Percentiles rank a stretch among this genome's conserved stretches.
Conservation (phyloP, 1,284 basidiomycete species). For the Cryptococcus sp. region DNA sequence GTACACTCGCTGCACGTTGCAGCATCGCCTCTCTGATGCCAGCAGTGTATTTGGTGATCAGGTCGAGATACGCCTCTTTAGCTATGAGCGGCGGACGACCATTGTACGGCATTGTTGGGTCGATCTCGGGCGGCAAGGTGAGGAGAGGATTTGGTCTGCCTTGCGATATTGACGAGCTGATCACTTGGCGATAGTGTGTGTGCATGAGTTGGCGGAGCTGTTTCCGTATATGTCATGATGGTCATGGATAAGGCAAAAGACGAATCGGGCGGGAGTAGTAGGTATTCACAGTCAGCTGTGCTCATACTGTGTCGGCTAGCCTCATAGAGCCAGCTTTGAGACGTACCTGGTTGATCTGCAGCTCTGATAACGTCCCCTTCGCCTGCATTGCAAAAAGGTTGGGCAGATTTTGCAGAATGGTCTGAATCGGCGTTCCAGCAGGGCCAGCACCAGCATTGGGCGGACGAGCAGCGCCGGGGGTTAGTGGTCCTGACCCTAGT, state of each 20-base stretch:
- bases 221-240: too few relatives aligned
- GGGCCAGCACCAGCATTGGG: background rate
- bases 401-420: conserved; percentile 20
- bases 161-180: conserved; percentile 4
- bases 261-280: too few relatives aligned
- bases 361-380: conserved; percentile 6
- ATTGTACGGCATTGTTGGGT: conserved; percentile 20
- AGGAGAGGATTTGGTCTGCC: conserved; percentile 20
- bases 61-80: conserved; percentile 15
- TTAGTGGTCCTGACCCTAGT: background rate
- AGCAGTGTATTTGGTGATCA: conserved; percentile 12
- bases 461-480: background rate
- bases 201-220: conserved; percentile 20
- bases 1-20: conserved; percentile 2
- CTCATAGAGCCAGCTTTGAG: too few relatives aligned
- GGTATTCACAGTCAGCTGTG: too few relatives aligned
- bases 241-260: too few relatives aligned
- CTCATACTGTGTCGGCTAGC: background rate
- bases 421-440: conserved; percentile 12
- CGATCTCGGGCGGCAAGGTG: conserved; percentile 17
- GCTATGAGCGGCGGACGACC: conserved; percentile 16
- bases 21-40: conserved; percentile 4
- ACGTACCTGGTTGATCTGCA: conserved; percentile 23
- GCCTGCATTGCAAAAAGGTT: conserved; percentile 19
- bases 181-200: conserved; percentile 19